Evolutionary conservation across 2,329 filamentous ascomycete species (phyloP).

Genomic region (Aspergillus awamori): DNA sequence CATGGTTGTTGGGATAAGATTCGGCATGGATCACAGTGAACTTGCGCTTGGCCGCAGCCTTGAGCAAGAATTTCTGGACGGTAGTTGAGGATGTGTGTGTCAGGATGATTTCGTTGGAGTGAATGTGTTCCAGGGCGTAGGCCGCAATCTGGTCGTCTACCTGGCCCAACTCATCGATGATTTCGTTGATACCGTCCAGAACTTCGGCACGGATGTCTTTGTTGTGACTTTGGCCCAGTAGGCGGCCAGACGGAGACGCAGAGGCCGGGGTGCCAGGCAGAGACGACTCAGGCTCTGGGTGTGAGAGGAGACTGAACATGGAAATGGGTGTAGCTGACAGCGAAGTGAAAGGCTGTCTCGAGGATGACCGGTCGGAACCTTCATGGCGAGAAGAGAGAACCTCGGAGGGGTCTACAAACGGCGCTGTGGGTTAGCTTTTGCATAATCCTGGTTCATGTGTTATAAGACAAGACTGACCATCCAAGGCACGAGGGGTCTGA

Average conservation of each 20-base stretch:
- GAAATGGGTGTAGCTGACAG: slow-evolving; percentile 65
- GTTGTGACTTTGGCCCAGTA: slow-evolving; percentile 31
- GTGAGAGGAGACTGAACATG: slow-evolving; percentile 85
- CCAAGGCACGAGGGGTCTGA: slow-evolving; percentile 43
- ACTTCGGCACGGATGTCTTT: slow-evolving; percentile 86
- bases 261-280: slow-evolving; percentile 42
- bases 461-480: slow-evolving; percentile 31
- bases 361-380: slow-evolving; percentile 35
- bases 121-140: slow-evolving; percentile 87
- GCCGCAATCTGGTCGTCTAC: slow-evolving; percentile 91
- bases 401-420: slow-evolving; percentile 32
- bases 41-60: slow-evolving; percentile 83
- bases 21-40: slow-evolving; percentile 89
- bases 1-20: slow-evolving; percentile 69
- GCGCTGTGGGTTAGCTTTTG: neutral
- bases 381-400: slow-evolving; percentile 32
- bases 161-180: slow-evolving; percentile 91
- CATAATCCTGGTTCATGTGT: neutral
- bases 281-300: slow-evolving; percentile 55
- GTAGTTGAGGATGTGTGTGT: slow-evolving; percentile 84
- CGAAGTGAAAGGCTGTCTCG: slow-evolving; percentile 64
- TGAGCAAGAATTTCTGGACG: slow-evolving; percentile 85
- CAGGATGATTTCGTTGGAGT: slow-evolving; percentile 88
- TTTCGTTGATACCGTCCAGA: slow-evolving; percentile 90
- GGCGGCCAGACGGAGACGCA: slow-evolving; percentile 38